Evolutionary conservation across 805 yeast genomes (phyloP), one percentile per base, ranked within the genome.

Genomic region (Sugiyamaella smithiae): DNA sequence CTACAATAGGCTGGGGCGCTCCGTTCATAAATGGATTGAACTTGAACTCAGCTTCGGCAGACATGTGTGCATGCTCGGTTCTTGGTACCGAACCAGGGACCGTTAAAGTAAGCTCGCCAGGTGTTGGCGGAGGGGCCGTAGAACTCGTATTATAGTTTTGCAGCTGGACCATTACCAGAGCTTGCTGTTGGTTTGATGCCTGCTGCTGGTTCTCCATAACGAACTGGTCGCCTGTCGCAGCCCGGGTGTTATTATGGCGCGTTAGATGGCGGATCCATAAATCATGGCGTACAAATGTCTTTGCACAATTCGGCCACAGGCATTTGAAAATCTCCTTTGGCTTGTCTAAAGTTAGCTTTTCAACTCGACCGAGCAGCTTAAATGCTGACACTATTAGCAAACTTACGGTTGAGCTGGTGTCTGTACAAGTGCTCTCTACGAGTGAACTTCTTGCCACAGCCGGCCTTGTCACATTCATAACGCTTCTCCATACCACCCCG

Each of bases 251-350:
- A 12, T 54, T 46, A 24, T 53, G 57, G 24, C 55, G 26, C 12
- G 62, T 57, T 17, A 63, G 14, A 51, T 65, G 68, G 16, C 69
- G 56, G 12, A 43, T 42, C 9, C 53, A 49, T 22, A 65, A 46
- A 41, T 65, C 68, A 33, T 63, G 62, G 4, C 68, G 52, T 12
- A 65, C 68, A 60, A 65, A 65, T 19, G 58, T 53, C 47, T 56
- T 57, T 7, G 48, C 19, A 43, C 68, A 65, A 16, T 57, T 63
- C 14, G 58, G 59, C 54, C 59, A 26, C 12, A 25, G 14, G 40
- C 57, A 53, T 6, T 24, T 25, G 31, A 14, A 53, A 4, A 53
- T 46, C 20, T 48, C 42, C 29, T 53, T 53, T 7, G 57, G 57
- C 17, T 22, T 29, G 37, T 50, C 53, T 49, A 17, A 20, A 12